Conservation (phyloP, 805 yeast species). For the Pichia deserticola region DNA sequence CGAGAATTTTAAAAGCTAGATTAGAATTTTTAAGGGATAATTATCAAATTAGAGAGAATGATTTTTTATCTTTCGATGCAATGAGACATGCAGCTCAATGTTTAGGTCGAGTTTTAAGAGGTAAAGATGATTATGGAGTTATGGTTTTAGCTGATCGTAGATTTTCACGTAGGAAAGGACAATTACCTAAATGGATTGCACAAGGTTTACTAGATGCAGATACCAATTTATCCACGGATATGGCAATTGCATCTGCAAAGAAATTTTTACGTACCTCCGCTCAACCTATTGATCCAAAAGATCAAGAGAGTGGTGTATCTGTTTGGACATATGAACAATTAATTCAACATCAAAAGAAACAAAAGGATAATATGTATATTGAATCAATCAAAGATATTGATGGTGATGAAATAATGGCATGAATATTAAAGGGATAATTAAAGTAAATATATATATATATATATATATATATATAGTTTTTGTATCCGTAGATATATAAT, state of each 20-base stretch:
- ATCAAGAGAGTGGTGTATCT: conserved; percentile 80
- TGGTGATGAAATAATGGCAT: conserved; percentile 13
- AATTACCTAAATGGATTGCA: conserved; percentile 94
- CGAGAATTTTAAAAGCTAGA: conserved; percentile 90
- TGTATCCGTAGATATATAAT: too few species aligned
- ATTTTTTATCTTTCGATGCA: conserved; percentile 94
- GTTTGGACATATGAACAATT: conserved; percentile 83
- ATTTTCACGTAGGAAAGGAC: conserved; percentile 77
- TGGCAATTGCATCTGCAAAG: conserved; percentile 93
- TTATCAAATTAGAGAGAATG: conserved; percentile 87
- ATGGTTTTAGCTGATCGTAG: conserved; percentile 97
- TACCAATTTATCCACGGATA: conserved; percentile 86
- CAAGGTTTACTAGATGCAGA: conserved; percentile 92
- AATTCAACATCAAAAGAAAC: conserved; percentile 48
- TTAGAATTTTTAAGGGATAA: conserved; percentile 90
- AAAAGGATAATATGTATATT: conserved; percentile 21
- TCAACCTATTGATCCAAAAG: conserved; percentile 83
- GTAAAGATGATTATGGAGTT: conserved; percentile 97
- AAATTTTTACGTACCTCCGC: conserved; percentile 90
- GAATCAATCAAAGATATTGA: conserved; percentile 30
- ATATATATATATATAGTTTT: too few species aligned
- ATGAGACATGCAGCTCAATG: conserved; percentile 99
- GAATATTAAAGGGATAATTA: too few species aligned
- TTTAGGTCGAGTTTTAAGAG: conserved; percentile 92
- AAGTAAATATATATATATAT: too few species aligned